Evolutionary conservation across 2,329 filamentous ascomycete genomes (phyloP).

Genomic region (Pseudogymnoascus sp.): DNA sequence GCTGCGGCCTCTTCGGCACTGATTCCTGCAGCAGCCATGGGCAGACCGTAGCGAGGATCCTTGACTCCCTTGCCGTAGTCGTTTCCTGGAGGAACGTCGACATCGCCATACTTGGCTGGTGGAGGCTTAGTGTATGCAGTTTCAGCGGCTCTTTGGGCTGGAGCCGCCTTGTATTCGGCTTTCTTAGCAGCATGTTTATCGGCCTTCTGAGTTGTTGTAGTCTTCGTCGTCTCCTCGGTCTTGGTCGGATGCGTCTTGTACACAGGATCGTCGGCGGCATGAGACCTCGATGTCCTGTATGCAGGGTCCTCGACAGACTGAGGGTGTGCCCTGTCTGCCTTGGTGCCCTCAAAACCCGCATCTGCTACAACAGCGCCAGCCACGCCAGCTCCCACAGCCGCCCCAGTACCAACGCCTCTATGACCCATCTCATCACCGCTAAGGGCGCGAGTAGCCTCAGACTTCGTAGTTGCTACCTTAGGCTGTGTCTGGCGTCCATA

Average conservation of each 20-base stretch:
- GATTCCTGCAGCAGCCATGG: neutral
- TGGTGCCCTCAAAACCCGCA: neutral
- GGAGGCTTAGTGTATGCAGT: neutral
- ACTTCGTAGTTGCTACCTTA: neutral
- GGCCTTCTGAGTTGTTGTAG: neutral
- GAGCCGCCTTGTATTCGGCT: neutral
- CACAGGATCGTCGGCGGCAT: too few species aligned
- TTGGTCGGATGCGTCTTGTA: too few species aligned
- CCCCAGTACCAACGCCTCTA: neutral
- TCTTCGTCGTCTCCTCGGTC: neutral
- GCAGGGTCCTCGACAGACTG: neutral
- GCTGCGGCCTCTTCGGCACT: neutral
- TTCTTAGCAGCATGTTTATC: neutral
- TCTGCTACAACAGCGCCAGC: neutral
- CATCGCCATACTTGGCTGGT: neutral
- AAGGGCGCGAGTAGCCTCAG: neutral
- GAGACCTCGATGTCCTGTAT: neutral
- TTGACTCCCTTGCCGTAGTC: neutral
- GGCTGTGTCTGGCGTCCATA: neutral
- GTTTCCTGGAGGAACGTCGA: neutral
- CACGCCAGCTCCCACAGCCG: neutral
- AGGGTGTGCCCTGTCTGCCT: neutral
- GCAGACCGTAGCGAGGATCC: constrained; percentile 2
- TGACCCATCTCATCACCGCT: neutral
- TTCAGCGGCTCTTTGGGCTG: neutral